Evolutionary conservation across 2,329 filamentous ascomycete genomes (phyloP).

Genomic region (Aspergillus chevalieri): DNA sequence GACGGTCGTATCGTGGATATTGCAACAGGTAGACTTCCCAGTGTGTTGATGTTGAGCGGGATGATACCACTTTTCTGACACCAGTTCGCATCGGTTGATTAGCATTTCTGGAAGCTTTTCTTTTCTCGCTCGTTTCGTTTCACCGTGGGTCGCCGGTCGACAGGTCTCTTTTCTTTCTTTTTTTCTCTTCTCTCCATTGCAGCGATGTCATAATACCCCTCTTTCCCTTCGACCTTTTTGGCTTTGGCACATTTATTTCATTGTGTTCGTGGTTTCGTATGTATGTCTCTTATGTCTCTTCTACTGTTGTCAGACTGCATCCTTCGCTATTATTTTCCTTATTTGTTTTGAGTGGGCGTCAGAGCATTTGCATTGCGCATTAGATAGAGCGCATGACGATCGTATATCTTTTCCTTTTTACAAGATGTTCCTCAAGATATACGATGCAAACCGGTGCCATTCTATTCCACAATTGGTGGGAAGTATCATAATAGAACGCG

Average conservation of each 20-base stretch:
- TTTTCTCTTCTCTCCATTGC: constrained; percentile 1
- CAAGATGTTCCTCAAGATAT: background rate
- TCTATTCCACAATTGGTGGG: background rate
- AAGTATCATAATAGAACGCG: background rate
- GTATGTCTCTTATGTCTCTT: background rate
- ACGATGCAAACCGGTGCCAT: no score
- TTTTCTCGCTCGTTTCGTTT: constrained; percentile 6
- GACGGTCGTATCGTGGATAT: constrained; percentile 2
- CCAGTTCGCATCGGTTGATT: background rate
- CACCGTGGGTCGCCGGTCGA: constrained; percentile 25
- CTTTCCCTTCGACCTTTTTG: constrained; percentile 3
- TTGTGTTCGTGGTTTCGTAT: constrained; percentile 1
- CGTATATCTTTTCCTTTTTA: constrained; percentile 2
- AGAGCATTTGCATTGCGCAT: background rate
- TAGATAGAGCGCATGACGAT: background rate
- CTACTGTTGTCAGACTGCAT: background rate
- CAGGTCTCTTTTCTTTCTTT: constrained; percentile 9
- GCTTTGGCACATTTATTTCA: background rate
- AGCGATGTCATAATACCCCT: constrained; percentile 9
- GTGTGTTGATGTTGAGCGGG: background rate
- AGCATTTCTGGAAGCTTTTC: constrained; percentile 1
- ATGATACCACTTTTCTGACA: no score
- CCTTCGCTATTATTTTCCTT: background rate
- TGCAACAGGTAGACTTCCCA: background rate
- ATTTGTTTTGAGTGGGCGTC: background rate